These are phyloP conservation scores for Eucalyptus curtisii DNA, from an alignment of 345 rosid species.

Conservation along the genomic window DNA sequence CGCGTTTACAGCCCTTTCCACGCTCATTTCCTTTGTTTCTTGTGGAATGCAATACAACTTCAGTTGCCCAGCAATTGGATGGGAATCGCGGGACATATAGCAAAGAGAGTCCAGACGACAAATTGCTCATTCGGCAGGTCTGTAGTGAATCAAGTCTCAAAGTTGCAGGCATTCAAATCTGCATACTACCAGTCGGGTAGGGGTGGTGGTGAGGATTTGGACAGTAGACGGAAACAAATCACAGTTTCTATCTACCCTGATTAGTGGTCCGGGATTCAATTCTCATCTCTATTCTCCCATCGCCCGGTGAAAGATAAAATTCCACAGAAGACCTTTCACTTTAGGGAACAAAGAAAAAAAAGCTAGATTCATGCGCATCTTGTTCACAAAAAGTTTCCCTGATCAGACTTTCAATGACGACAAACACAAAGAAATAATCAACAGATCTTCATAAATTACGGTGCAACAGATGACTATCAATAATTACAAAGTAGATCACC, in stretches of 20 bases:
- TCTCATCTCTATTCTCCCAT: neutral
- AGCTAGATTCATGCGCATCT: neutral
- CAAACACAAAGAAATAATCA: neutral
- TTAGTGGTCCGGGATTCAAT: neutral
- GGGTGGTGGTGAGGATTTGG: neutral
- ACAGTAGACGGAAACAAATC: neutral
- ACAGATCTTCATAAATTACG: neutral
- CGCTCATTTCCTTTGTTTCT: neutral
- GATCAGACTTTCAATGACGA: neutral
- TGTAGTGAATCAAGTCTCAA: neutral
- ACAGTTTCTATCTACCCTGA: neutral
- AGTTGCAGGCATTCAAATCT: neutral
- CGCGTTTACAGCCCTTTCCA: neutral
- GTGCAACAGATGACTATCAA: neutral
- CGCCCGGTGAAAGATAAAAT: neutral
- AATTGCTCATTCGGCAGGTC: neutral
- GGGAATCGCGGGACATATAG: neutral
- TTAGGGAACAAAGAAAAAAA: neutral
- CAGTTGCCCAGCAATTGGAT: neutral
- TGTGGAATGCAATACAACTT: neutral
- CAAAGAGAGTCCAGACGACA: neutral
- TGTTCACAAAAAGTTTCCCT: neutral
- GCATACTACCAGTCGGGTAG: neutral
- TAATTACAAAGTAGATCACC: neutral
- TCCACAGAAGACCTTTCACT: neutral